Percentiles rank a stretch among this genome's conserved stretches.
Evolutionary conservation across 306 rosid species (phyloP).

Genomic region (Oxytropis ochrocephala): DNA sequence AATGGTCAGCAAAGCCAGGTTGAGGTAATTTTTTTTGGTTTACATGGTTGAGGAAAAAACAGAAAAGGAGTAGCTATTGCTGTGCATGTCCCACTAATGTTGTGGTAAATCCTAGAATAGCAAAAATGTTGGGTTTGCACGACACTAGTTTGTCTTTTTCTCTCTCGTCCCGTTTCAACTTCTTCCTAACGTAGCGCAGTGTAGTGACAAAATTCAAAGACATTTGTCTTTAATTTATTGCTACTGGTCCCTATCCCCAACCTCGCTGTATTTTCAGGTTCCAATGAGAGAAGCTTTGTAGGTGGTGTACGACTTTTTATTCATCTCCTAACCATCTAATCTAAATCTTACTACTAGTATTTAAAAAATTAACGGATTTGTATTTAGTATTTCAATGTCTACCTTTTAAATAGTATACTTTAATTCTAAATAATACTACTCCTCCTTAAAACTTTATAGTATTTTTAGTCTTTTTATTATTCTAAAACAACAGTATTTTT

Average conservation of each 20-base stretch:
- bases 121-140: slow-evolving; percentile 14
- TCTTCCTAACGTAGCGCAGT: neutral
- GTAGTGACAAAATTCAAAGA: slow-evolving; percentile 39
- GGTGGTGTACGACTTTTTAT: neutral
- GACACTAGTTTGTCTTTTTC: slow-evolving; percentile 15
- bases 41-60: slow-evolving; percentile 18
- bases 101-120: slow-evolving; percentile 20
- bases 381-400: no score
- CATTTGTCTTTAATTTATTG: slow-evolving; percentile 32
- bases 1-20: neutral
- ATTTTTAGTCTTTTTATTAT: no score
- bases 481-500: no score
- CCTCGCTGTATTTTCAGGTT: slow-evolving; percentile 18
- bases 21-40: neutral
- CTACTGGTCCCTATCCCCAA: slow-evolving; percentile 28
- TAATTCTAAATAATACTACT: no score
- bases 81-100: slow-evolving; percentile 22
- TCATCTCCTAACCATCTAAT: neutral
- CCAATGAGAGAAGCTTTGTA: slow-evolving; percentile 7
- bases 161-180: slow-evolving; percentile 1
- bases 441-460: no score
- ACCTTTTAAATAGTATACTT: no score
- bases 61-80: slow-evolving; percentile 3
- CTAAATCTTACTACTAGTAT: no score
- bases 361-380: no score